These are phyloP conservation scores for Tulasnella sp. DNA, from an alignment of 768 basidiomycete species.

Conservation along the genomic window DNA sequence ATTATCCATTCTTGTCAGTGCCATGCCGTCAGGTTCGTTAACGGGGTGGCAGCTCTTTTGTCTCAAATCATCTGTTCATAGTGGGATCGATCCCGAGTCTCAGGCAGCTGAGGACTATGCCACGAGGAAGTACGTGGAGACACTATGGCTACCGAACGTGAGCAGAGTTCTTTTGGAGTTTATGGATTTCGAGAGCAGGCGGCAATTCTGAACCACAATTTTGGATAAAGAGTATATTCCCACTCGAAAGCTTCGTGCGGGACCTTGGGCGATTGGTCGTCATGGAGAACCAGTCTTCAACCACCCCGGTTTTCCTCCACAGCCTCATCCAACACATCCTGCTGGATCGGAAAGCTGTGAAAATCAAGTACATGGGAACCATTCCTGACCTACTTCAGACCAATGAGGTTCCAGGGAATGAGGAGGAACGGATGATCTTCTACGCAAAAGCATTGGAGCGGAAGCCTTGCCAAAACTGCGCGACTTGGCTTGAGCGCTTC, in stretches of 20 bases:
- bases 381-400: not conserved
- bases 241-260: not conserved
- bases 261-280: constrained; percentile 1
- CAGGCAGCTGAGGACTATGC: constrained; percentile 7
- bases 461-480: not conserved
- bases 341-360: not conserved
- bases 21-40: too few species aligned
- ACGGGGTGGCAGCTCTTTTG: too few species aligned
- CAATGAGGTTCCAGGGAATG: not conserved
- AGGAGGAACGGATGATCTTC: not conserved
- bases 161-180: too few species aligned
- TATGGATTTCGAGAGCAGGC: too few species aligned
- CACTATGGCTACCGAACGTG: constrained; percentile 9
- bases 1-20: too few species aligned
- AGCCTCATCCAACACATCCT: not conserved
- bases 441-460: not conserved
- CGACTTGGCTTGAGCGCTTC: too few species aligned
- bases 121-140: constrained; percentile 1
- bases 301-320: not conserved
- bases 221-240: not conserved
- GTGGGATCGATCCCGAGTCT: constrained; percentile 11
- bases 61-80: not conserved
- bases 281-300: not conserved
- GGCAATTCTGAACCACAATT: not conserved
- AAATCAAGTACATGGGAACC: not conserved